Percentiles rank a stretch among this genome's conserved stretches.
These are phyloP conservation scores for Inga oerstediana DNA, from an alignment of 306 rosid genomes.

Conservation along the genomic window DNA sequence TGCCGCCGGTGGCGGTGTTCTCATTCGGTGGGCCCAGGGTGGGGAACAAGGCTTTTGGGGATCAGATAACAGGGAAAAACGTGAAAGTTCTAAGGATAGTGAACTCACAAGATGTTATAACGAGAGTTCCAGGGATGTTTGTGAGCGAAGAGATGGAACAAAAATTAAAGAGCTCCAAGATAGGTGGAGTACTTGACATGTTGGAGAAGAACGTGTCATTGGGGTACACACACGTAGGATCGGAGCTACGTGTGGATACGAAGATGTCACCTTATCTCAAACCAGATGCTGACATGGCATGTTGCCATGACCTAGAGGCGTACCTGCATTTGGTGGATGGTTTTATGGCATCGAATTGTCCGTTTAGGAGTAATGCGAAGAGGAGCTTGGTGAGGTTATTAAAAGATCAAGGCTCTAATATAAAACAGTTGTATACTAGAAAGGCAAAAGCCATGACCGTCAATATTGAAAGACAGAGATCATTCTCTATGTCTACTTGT, in stretches of 20 bases:
- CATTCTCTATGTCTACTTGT: slow-evolving; percentile 48
- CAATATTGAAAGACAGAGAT: slow-evolving; percentile 47
- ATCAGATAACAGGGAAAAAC: slow-evolving; percentile 33
- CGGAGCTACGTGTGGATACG: slow-evolving; percentile 73
- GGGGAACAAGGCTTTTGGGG: slow-evolving; percentile 69
- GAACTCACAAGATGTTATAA: slow-evolving; percentile 84
- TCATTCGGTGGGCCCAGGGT: slow-evolving; percentile 94
- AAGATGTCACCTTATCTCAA: slow-evolving; percentile 87
- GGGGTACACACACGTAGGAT: slow-evolving; percentile 81
- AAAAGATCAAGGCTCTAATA: slow-evolving; percentile 72
- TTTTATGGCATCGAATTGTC: slow-evolving; percentile 77
- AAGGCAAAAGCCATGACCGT: slow-evolving; percentile 67
- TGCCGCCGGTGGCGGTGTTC: slow-evolving; percentile 77
- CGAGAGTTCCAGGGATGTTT: slow-evolving; percentile 62
- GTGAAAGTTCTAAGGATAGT: slow-evolving; percentile 84
- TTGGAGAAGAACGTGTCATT: slow-evolving; percentile 44
- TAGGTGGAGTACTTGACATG: slow-evolving; percentile 43
- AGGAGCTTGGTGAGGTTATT: slow-evolving; percentile 73
- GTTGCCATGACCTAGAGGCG: slow-evolving; percentile 94
- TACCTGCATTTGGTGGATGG: slow-evolving; percentile 95
- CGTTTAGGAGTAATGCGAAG: slow-evolving; percentile 82
- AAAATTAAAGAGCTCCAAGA: slow-evolving; percentile 38
- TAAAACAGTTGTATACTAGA: slow-evolving; percentile 78
- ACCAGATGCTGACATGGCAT: slow-evolving; percentile 85
- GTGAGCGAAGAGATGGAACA: slow-evolving; percentile 56